Percentiles rank a stretch among this genome's conserved stretches.
phyloP scores from a whole-genome alignment of 495 filamentous ascomycete genomes.

The Parathielavia hyrcaniae region DNA sequence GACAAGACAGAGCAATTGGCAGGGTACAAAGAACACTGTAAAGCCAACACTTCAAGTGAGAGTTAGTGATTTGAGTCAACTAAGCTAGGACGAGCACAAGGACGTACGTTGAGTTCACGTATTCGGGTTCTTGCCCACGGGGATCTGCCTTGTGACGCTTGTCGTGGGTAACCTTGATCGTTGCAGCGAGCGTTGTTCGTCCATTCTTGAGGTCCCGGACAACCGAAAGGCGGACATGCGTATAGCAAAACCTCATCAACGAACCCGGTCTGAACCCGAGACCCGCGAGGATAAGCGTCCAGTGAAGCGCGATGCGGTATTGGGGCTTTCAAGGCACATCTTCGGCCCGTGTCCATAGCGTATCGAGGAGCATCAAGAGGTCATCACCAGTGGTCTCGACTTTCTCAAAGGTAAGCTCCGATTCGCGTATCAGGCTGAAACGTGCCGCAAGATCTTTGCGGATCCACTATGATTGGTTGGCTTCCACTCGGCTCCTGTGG shows the following conservation, averaged over 20 bases:
- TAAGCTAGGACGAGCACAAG: conserved; percentile 1
- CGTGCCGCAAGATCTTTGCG: background rate
- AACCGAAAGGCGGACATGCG: background rate
- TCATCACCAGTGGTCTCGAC: background rate
- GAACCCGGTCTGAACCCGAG: conserved; percentile 1
- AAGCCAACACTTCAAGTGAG: background rate
- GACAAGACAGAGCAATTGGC: background rate
- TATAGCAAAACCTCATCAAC: background rate
- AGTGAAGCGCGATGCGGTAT: background rate
- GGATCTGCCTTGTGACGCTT: background rate
- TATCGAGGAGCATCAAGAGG: conserved; percentile 2
- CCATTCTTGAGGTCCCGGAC: background rate
- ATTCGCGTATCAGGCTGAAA: background rate
- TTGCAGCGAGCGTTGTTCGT: background rate
- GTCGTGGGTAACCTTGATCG: background rate
- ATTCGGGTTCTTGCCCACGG: background rate
- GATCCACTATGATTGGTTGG: conserved; percentile 1
- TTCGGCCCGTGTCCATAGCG: background rate
- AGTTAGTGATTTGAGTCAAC: background rate
- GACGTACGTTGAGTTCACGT: background rate
- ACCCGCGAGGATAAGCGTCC: background rate
- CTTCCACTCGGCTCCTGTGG: too few species aligned
- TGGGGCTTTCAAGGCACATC: background rate
- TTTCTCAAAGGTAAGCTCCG: background rate
- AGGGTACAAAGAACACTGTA: background rate